Evolutionary conservation across 495 filamentous ascomycete genomes (phyloP).

Genomic region (Podospora didyma): DNA sequence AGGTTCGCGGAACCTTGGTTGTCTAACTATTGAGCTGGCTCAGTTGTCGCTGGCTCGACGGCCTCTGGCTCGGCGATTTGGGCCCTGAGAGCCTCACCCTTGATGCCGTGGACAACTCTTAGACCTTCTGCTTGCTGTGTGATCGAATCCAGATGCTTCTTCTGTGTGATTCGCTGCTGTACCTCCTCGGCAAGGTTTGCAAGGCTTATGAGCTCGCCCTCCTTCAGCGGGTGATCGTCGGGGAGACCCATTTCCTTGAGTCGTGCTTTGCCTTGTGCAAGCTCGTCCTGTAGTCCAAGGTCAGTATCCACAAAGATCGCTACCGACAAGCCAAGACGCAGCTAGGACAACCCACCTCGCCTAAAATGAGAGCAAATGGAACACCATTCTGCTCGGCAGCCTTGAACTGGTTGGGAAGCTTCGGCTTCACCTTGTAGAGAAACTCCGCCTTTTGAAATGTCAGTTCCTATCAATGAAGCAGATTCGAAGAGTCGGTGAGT

Average conservation of each 20-base stretch:
- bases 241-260: conserved; percentile 72
- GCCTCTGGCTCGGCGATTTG: background rate
- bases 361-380: conserved; percentile 78
- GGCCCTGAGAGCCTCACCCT: conserved; percentile 26
- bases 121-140: conserved; percentile 33
- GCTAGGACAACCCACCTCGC: conserved; percentile 30
- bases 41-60: background rate
- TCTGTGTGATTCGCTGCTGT: conserved; percentile 28
- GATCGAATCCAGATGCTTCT: conserved; percentile 35
- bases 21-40: background rate
- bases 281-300: conserved; percentile 56
- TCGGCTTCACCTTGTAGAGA: conserved; percentile 75
- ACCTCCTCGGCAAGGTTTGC: conserved; percentile 60
- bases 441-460: conserved; percentile 66
- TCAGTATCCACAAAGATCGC: conserved; percentile 58
- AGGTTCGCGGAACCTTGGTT: too few species aligned
- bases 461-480: background rate
- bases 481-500: conserved; percentile 60
- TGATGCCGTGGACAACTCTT: conserved; percentile 34
- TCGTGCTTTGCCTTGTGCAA: conserved; percentile 69
- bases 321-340: conserved; percentile 59
- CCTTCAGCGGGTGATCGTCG: conserved; percentile 72
- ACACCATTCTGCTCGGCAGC: conserved; percentile 57
- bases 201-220: conserved; percentile 52
- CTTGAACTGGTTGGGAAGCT: conserved; percentile 75